These are phyloP conservation scores for Fusarium devonianum DNA, from an alignment of 2,329 filamentous ascomycete genomes.

Conservation along the genomic window DNA sequence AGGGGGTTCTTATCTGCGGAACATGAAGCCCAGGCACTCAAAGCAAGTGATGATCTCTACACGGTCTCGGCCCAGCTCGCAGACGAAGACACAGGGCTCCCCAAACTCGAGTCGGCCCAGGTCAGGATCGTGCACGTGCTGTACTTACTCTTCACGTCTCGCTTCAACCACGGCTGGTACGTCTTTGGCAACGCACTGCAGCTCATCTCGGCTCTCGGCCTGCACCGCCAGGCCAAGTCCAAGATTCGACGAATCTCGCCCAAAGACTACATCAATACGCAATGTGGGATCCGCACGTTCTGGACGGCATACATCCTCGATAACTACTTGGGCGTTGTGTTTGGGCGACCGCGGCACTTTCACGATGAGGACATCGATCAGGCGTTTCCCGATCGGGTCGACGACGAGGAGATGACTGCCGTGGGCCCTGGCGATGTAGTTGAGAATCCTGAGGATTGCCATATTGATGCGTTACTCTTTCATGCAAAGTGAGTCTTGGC, in stretches of 20 bases:
- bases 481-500: conserved; percentile 48
- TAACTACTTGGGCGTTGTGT: conserved; percentile 68
- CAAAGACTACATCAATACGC: conserved; percentile 53
- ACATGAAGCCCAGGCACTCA: conserved; percentile 38
- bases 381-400: conserved; percentile 61
- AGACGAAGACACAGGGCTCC: conserved; percentile 59
- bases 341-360: conserved; percentile 66
- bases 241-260: conserved; percentile 29
- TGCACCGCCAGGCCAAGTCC: conserved; percentile 39
- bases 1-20: conserved; percentile 34
- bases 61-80: conserved; percentile 51
- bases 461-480: conserved; percentile 57
- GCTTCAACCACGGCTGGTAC: conserved; percentile 68
- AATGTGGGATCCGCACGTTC: conserved; percentile 65
- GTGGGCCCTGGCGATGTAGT: conserved; percentile 45
- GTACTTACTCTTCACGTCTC: conserved; percentile 64
- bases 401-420: conserved; percentile 63
- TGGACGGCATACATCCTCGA: conserved; percentile 70
- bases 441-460: conserved; percentile 51
- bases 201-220: conserved; percentile 55
- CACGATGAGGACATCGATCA: conserved; percentile 72
- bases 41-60: conserved; percentile 53
- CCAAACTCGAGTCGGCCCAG: conserved; percentile 64
- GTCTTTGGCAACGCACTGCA: conserved; percentile 65
- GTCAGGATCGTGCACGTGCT: conserved; percentile 64